Base-by-base conservation (phyloP, 2,329 filamentous ascomycete genomes). In the Ophiostoma fasciatum region DNA sequence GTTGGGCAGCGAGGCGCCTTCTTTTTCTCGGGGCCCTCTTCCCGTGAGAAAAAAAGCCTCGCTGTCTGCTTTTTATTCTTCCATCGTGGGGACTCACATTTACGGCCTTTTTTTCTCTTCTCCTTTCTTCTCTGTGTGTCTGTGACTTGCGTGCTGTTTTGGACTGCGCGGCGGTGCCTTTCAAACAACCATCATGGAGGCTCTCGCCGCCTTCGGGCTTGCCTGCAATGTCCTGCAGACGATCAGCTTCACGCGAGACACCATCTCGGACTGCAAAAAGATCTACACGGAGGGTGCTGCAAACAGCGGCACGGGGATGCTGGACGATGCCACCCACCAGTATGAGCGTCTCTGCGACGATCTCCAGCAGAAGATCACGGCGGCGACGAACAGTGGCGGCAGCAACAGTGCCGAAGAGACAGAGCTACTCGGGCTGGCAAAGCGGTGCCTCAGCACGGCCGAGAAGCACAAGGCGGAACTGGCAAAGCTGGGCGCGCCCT, bases 171-270 rank as follows among this genome's bases (percentile, higher is more conserved):
- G 19, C 17, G 5, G 7, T 11, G 13, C 21, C 17, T 21, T 18
- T 10, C 7, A 13, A 27, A 12, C n/a, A n/a, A n/a, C n/a, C n/a
- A n/a, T n/a, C n/a, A 34, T 34, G 32, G 32, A 34, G 32, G 32
- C 32, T 4, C 12, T 34, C 8, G 32, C 32, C n/a, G 32, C 12
- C 4, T 34, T 34, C 21, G 25, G 32, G 13, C 20, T 34, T 28
- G 32, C 32, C 17, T 34, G 32, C 18, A 34, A 34, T 10, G 27
- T 35, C 19, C 22, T 35, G 11, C 33, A 35, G 19, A 19, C 29
- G 13, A 34, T 34, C 25, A 21, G 18, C 8, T 34, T 35, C 27
- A 35, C 33, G 18, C 17, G 32, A 10, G 32, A 34, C 17, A 28
- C 25, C 8, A 34, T 34, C 18, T 15, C n/a, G 10, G 17, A 20